phyloP scores from a whole-genome alignment of 1,284 basidiomycete species.

The Macrocybe sp. region DNA sequence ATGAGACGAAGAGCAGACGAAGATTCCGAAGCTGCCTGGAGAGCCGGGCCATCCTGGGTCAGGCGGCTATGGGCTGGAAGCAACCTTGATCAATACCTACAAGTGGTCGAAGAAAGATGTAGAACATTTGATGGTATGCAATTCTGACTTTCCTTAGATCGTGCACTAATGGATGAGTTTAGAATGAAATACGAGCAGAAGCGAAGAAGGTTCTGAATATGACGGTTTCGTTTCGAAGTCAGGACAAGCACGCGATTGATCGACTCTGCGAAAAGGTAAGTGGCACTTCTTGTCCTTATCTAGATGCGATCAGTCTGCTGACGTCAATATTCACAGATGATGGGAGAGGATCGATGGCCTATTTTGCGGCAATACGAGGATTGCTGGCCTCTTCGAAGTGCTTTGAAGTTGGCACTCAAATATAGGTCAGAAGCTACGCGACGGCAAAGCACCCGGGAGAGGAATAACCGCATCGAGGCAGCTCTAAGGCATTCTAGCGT shows the following conservation, averaged over 20 bases:
- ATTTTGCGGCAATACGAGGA: neutral
- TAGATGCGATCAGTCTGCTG: no score
- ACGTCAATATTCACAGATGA: no score
- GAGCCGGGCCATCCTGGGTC: slow-evolving; percentile 3
- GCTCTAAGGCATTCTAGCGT: no score
- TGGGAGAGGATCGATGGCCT: no score
- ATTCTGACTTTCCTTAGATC: neutral
- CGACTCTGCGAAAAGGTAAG: slow-evolving; percentile 4
- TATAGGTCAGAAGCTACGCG: no score
- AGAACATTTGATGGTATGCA: slow-evolving; percentile 3
- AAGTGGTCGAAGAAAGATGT: slow-evolving; percentile 2
- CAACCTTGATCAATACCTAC: neutral
- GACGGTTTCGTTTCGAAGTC: slow-evolving; percentile 1
- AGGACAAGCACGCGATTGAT: slow-evolving; percentile 1
- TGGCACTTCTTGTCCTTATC: no score
- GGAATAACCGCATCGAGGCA: no score
- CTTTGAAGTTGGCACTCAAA: no score
- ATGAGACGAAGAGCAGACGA: neutral
- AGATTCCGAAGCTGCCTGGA: slow-evolving; percentile 6
- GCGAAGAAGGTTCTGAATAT: slow-evolving; percentile 1
- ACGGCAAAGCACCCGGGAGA: no score
- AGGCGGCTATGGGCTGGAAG: slow-evolving; percentile 2
- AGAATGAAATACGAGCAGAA: slow-evolving; percentile 1
- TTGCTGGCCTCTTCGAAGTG: no score
- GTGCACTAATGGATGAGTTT: neutral